A percentile compares a stretch with the other conserved stretches of the same genome.
Evolutionary conservation across 2,329 filamentous ascomycete species (phyloP).

Genomic region (Pestalotiopsis fici): DNA sequence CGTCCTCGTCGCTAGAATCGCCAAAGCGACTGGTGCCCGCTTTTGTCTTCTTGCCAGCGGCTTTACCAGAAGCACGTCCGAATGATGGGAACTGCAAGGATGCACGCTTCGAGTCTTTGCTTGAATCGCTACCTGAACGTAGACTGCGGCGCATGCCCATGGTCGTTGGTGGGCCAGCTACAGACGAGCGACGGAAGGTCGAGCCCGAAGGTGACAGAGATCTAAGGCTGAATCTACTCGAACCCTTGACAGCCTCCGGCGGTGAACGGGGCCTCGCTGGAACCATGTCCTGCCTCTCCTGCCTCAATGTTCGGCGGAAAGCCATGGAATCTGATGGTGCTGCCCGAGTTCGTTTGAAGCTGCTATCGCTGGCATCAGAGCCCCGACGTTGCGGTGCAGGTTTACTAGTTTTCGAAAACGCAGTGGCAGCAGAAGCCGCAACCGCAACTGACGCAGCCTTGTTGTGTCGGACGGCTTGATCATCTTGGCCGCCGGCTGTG

Average conservation of each 20-base stretch:
- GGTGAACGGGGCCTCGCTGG: conserved; percentile 24
- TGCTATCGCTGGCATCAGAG: conserved; percentile 76
- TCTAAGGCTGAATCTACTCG: conserved; percentile 70
- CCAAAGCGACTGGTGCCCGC: conserved; percentile 50
- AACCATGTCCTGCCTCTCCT: conserved; percentile 33
- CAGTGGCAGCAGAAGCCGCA: conserved; percentile 11
- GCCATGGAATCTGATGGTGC: conserved; percentile 49
- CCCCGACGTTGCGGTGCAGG: conserved; percentile 46
- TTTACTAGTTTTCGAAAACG: conserved; percentile 12
- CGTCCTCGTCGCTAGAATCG: conserved; percentile 65
- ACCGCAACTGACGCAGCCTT: neutral
- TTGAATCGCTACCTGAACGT: conserved; percentile 38
- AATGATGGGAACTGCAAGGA: conserved; percentile 45
- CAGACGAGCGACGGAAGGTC: conserved; percentile 45
- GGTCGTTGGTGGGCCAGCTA: conserved; percentile 45
- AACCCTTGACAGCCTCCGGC: conserved; percentile 38
- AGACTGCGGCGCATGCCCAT: conserved; percentile 48
- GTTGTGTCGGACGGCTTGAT: neutral
- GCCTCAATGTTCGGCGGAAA: conserved; percentile 77
- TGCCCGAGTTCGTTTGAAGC: conserved; percentile 70
- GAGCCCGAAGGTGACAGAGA: conserved; percentile 69
- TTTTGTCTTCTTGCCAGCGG: conserved; percentile 11
- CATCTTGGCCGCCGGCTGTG: conserved; percentile 1
- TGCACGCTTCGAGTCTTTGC: conserved; percentile 33
- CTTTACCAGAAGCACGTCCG: conserved; percentile 33